Evolutionary conservation across 805 yeast genomes (phyloP).

Genomic region (Candida xyloterini): DNA sequence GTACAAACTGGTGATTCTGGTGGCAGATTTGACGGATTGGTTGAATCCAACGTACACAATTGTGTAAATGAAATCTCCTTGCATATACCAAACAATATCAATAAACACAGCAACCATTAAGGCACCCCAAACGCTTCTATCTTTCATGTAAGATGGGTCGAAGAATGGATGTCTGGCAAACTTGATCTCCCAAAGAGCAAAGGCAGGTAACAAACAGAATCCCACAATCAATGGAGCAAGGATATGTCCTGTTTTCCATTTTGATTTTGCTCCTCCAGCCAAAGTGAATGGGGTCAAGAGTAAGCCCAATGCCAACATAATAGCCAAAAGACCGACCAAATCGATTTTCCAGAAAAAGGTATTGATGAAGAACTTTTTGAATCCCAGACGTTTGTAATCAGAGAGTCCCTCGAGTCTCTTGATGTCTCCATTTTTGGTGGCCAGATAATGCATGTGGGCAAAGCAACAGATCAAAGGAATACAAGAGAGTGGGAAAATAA

Average conservation of each 20-base stretch:
- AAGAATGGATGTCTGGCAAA: slow-evolving; percentile 60
- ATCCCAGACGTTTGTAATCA: slow-evolving; percentile 33
- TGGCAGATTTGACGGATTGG: slow-evolving; percentile 60
- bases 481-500: slow-evolving; percentile 63
- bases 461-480: slow-evolving; percentile 57
- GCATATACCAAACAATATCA: slow-evolving; percentile 65
- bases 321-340: slow-evolving; percentile 54
- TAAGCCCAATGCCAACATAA: slow-evolving; percentile 58
- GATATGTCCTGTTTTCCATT: slow-evolving; percentile 60
- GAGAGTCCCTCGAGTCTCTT: slow-evolving; percentile 32
- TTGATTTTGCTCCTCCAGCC: slow-evolving; percentile 57
- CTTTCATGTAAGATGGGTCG: slow-evolving; percentile 56
- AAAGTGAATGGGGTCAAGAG: slow-evolving; percentile 70
- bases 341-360: slow-evolving; percentile 64
- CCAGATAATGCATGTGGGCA: slow-evolving; percentile 53
- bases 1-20: slow-evolving; percentile 58
- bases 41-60: slow-evolving; percentile 62
- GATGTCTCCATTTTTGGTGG: slow-evolving; percentile 53
- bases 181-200: slow-evolving; percentile 55
- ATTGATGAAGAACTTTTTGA: slow-evolving; percentile 31
- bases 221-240: slow-evolving; percentile 74
- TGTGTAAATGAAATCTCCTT: slow-evolving; percentile 65
- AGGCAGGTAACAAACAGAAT: slow-evolving; percentile 54
- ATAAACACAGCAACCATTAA: slow-evolving; percentile 53
- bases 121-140: slow-evolving; percentile 77